Evolutionary conservation across 495 filamentous ascomycete genomes (phyloP), one percentile per base, ranked within the genome.

Genomic region (Talaromyces stipitatus): DNA sequence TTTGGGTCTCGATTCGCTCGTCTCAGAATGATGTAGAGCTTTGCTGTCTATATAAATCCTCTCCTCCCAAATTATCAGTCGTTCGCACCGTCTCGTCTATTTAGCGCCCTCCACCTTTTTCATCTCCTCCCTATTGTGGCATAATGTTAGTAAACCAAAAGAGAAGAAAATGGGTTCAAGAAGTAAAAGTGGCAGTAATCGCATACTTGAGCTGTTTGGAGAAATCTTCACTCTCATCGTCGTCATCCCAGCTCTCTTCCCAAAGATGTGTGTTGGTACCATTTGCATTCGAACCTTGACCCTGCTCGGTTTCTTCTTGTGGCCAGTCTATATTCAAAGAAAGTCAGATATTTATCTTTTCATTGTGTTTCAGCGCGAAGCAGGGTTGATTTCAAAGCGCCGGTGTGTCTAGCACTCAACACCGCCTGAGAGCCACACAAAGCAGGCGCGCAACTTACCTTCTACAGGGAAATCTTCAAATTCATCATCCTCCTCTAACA

Each of bases 181-280:
- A 14, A 14, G 9, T 3, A 26, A 41, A 16, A 16, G 36, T 18
- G 16, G 16, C 14, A 12, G 78, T n/a, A n/a, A n/a, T n/a, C n/a
- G n/a, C 86, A 62, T 71, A 98, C 95, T 90, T 95, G 68, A 98
- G 74, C 82, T 97, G 94, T 69, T 88, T 83, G 11, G 91, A 91
- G 68, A 98, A 98, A 64, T 98, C 94, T 69, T 97, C 95, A 63
- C 80, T 92, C 56, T 91, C 91, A 77, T 97, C 94, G 77, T 97
- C 94, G 70, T 98, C 94, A 64, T 98, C 94, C 94, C 94, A 98
- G 77, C 91, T 97, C 80, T 98, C 94, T 77, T 98, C 94, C 94
- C 94, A 98, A 57, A 98, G 74, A 77, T 97, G 90, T 61, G 85
- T 84, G 61, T 84, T 88, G 56, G 75, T 74, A 20, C 69, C 72